Base-by-base conservation (phyloP, 2,329 filamentous ascomycete genomes). In the Cladosporium austrohemisphaericum region DNA sequence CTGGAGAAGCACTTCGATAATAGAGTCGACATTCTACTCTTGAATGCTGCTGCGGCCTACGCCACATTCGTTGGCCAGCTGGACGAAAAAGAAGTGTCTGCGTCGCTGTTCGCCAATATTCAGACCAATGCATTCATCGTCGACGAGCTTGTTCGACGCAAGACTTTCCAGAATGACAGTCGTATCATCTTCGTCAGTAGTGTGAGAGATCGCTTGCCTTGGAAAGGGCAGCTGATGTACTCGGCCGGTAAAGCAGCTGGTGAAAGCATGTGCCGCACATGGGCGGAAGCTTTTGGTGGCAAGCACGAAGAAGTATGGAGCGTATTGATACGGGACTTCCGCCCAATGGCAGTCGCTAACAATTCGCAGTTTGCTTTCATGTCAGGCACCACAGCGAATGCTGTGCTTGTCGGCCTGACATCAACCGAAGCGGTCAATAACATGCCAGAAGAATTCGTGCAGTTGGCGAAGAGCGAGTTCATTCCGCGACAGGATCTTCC, bases 351-450 rank as follows among this genome's bases (percentile, higher is more conserved):
- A 13, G 5, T 6, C 11, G 5, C 5, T 31, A 4, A 6, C 29
- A n/a, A 37, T 25, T 20, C 3, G 11, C 13, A 36, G 23, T 48
- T 50, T 29, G 33, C 32, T 16, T 51, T 53, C 51, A 48, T 50
- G 47, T 3, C 51, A 4, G 47, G 46, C 7, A 54, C 48, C 2
- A 65, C 62, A 1, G 61, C 59, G 5, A 65, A 65, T 54, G 55
- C 60, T 0, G 57, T 66, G 18, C 56, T 57, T 6, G 60, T 64
- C 2, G 63, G 62, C 2, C 38, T 65, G 41, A 65, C 62, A 13
- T 31, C 29, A 5, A 32, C 59, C 60, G 41, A 65, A 57, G 38
- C 38, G 18, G 19, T 41, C 6, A 35, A 29, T 13, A 6, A 35
- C n/a, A 35, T 48, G 16, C 50, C 51, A 14, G 53, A 48, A 11